Evolutionary conservation across 257 asterid species (phyloP).

Genomic region (Rauvolfia tetraphylla): DNA sequence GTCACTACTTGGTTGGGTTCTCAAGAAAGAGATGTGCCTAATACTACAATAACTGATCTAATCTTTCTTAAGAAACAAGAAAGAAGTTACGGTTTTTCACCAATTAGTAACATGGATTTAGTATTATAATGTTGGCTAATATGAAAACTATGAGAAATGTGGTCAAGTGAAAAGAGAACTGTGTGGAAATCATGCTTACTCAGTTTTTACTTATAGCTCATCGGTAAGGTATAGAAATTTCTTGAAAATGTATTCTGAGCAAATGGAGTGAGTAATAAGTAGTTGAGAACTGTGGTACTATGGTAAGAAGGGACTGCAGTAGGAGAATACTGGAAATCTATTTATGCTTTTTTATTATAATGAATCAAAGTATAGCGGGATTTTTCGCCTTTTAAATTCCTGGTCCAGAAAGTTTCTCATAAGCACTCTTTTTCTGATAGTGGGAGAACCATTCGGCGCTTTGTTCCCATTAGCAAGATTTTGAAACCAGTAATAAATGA

Average conservation of each 20-base stretch:
- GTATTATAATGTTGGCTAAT: not conserved
- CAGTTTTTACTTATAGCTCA: not conserved
- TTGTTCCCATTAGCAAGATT: slow-evolving; percentile 66
- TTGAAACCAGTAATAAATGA: slow-evolving; percentile 83
- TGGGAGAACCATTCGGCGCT: slow-evolving; percentile 55
- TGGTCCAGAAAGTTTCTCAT: slow-evolving; percentile 8
- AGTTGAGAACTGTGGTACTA: not conserved
- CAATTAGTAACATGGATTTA: not conserved
- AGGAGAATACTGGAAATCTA: not conserved
- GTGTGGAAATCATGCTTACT: not conserved
- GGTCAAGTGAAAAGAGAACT: not conserved
- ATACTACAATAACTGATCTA: not conserved
- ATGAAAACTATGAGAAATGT: not conserved
- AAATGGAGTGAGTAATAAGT: not conserved
- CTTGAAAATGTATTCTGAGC: not conserved
- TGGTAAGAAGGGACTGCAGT: not conserved
- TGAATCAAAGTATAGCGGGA: not conserved
- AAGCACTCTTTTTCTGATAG: slow-evolving; percentile 34
- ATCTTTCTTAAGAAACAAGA: no score
- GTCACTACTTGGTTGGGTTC: not conserved
- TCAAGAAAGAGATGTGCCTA: not conserved
- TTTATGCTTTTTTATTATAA: not conserved
- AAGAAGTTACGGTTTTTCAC: not conserved
- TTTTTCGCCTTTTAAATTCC: not conserved
- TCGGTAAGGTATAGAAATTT: not conserved